Evolutionary conservation across 228 moss, liverwort and hornwort genomes (phyloP).

Genomic region (Sphagnum fallax): DNA sequence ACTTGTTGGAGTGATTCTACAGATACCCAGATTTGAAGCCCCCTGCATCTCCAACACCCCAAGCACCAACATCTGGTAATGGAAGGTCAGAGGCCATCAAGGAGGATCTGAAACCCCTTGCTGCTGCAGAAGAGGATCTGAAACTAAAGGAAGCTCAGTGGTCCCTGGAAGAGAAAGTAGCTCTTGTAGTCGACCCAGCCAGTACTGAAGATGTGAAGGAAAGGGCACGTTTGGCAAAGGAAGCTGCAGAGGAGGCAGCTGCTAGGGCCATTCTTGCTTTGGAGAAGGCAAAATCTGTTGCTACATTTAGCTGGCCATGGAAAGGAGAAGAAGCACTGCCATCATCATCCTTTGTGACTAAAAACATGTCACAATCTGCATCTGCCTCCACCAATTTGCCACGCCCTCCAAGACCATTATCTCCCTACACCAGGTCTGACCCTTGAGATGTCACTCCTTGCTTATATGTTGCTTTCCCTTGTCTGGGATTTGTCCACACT

Average conservation of each 20-base stretch:
- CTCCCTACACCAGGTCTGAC: constrained; percentile 20
- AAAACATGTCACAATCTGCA: background rate
- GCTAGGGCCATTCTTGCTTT: constrained; percentile 18
- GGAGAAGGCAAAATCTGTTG: constrained; percentile 8
- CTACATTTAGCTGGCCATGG: constrained; percentile 29
- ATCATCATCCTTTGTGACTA: background rate
- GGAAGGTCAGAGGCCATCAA: background rate
- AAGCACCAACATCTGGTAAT: background rate
- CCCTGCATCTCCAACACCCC: constrained; percentile 25
- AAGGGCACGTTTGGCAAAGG: constrained; percentile 5
- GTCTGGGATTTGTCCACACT: too few species aligned
- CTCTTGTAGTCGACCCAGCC: background rate
- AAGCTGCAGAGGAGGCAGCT: constrained; percentile 10
- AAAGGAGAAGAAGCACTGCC: background rate
- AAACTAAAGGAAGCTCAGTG: constrained; percentile 9
- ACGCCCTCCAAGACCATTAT: constrained; percentile 21
- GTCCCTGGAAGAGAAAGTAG: constrained; percentile 2
- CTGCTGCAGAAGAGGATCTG: constrained; percentile 3
- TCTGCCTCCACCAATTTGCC: constrained; percentile 14
- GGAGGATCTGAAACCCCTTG: constrained; percentile 1
- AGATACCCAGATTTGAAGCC: constrained; percentile 38
- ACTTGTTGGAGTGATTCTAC: background rate
- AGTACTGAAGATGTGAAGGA: constrained; percentile 3
- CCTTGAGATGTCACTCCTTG: background rate
- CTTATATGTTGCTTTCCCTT: too few species aligned